These are phyloP conservation scores for Colletotrichum falcatum DNA, from an alignment of 2,329 filamentous ascomycete species.

Conservation along the genomic window DNA sequence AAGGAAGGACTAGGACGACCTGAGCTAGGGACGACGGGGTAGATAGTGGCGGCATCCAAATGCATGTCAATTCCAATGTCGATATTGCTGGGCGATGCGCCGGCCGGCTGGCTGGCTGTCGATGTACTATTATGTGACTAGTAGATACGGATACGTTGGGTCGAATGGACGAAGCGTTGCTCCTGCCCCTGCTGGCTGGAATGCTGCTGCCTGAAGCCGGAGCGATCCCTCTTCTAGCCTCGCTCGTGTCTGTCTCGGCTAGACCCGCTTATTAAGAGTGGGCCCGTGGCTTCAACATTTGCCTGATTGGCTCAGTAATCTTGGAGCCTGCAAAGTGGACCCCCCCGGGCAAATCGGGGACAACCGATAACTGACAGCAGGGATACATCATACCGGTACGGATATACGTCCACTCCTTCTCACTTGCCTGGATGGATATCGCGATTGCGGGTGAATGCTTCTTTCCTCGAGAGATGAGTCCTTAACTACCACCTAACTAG, in stretches of 20 bases:
- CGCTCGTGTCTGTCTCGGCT: conserved; percentile 24
- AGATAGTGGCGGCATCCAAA: neutral
- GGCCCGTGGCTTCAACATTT: neutral
- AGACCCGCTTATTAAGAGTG: neutral
- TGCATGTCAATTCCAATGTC: neutral
- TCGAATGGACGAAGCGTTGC: too few relatives aligned
- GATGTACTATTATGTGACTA: too few relatives aligned
- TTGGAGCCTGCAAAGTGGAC: conserved; percentile 35
- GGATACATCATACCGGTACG: neutral
- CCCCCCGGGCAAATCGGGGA: conserved; percentile 11
- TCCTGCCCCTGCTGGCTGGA: conserved; percentile 6
- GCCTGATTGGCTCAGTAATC: conserved; percentile 17
- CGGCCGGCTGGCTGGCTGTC: too few relatives aligned
- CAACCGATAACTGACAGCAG: neutral
- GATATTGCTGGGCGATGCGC: neutral
- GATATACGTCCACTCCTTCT: too few relatives aligned
- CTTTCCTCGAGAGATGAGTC: neutral
- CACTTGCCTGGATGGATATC: neutral
- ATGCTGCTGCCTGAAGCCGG: conserved; percentile 40
- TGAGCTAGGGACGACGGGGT: neutral
- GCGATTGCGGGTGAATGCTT: conserved; percentile 1
- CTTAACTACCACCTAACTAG: too few relatives aligned
- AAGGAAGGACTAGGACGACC: neutral
- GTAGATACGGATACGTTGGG: too few relatives aligned
- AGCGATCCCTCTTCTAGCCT: conserved; percentile 13